A percentile compares a stretch with the other conserved stretches of the same genome.
Evolutionary conservation across 2,329 filamentous ascomycete species (phyloP).

Genomic region (Metarhizium rileyi): DNA sequence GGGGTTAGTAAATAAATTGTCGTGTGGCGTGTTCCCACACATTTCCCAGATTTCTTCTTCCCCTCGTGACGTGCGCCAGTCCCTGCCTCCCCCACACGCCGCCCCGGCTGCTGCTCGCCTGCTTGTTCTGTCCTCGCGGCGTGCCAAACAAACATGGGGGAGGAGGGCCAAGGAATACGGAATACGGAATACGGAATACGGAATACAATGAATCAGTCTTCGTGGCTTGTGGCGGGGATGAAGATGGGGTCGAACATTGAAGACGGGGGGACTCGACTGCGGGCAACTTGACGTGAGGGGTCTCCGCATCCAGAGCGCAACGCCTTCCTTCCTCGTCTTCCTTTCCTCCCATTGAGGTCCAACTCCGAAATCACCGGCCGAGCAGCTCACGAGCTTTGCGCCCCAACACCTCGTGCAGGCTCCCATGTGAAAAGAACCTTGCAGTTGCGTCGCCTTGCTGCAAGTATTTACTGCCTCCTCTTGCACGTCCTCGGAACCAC

Average conservation of each 20-base stretch:
- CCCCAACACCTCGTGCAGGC: neutral
- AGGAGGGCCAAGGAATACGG: no score
- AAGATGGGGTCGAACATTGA: neutral
- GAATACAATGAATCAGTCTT: no score
- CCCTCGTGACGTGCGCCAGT: conserved; percentile 1
- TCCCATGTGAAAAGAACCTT: conserved; percentile 3
- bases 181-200: no score
- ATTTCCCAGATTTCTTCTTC: neutral
- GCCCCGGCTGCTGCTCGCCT: neutral
- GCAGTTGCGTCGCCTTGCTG: neutral
- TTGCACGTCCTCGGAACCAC: neutral
- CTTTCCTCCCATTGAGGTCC: conserved; percentile 1
- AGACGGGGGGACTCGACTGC: no score
- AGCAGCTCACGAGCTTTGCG: neutral
- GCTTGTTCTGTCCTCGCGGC: neutral
- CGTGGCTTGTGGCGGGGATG: neutral
- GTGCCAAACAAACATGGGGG: neutral
- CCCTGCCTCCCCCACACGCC: neutral
- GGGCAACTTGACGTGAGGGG: neutral
- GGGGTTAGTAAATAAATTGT: no score
- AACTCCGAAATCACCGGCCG: neutral
- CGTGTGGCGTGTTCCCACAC: neutral
- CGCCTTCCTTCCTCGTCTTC: neutral
- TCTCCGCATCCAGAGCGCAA: conserved; percentile 1
- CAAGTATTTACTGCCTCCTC: neutral